A percentile compares a stretch with the other conserved stretches of the same genome.
These are phyloP conservation scores for Aspergillus sergii DNA, from an alignment of 2,329 filamentous ascomycete species.

Conservation along the genomic window DNA sequence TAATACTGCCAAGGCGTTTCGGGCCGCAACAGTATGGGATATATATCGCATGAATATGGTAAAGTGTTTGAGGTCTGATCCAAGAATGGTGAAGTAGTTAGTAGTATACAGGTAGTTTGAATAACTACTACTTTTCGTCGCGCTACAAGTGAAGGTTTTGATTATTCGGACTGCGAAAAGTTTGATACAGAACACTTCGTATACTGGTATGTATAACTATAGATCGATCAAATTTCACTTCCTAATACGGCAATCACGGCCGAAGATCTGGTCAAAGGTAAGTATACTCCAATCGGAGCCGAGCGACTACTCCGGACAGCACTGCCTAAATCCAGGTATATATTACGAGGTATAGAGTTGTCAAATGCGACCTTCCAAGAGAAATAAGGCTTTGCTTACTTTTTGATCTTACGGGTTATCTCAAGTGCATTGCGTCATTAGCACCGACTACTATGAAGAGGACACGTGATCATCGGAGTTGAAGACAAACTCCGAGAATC, in stretches of 20 bases:
- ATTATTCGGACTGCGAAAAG: no score
- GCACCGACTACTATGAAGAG: neutral
- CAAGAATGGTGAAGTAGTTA: no score
- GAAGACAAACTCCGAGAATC: neutral
- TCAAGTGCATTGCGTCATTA: neutral
- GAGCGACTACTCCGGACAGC: neutral
- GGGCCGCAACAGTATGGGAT: no score
- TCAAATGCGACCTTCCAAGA: neutral
- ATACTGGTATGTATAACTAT: no score
- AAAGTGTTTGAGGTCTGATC: no score
- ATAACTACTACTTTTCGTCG: no score
- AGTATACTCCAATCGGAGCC: neutral
- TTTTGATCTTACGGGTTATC: neutral
- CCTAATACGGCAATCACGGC: neutral
- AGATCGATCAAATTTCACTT: no score
- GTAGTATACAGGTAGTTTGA: no score
- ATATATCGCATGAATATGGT: no score
- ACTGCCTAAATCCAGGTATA: neutral
- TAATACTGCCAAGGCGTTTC: no score
- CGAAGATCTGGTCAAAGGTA: neutral
- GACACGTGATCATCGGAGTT: slow-evolving; percentile 8
- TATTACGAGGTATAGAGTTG: neutral
- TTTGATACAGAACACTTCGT: no score
- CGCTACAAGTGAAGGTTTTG: no score
- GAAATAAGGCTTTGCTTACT: neutral